These are phyloP conservation scores for Colletotrichum destructivum DNA, from an alignment of 2,329 filamentous ascomycete genomes.

Conservation along the genomic window DNA sequence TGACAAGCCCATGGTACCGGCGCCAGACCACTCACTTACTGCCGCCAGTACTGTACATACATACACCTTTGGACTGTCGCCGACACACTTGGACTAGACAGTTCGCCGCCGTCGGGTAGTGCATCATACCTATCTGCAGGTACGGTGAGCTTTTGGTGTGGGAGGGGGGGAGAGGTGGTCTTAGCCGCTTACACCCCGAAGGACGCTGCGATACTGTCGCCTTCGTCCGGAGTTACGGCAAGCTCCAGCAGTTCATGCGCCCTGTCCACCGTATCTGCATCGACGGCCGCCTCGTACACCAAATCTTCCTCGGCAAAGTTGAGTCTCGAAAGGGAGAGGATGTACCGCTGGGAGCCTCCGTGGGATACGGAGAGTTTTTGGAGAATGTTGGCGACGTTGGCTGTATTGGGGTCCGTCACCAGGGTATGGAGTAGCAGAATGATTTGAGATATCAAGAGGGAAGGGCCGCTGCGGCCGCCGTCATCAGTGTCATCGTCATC, in stretches of 20 bases:
- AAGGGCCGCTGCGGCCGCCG: conserved; percentile 49
- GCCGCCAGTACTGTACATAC: conserved; percentile 1
- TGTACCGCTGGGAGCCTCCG: conserved; percentile 85
- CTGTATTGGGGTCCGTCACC: conserved; percentile 63
- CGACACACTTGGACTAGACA: background rate
- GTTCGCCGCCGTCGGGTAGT: background rate
- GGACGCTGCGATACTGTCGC: conserved; percentile 60
- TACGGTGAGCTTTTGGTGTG: background rate
- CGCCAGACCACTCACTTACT: background rate
- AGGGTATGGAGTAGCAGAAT: conserved; percentile 67
- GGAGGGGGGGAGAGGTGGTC: background rate
- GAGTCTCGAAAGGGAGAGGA: conserved; percentile 85
- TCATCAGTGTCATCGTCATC: background rate
- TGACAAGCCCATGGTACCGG: conserved; percentile 19
- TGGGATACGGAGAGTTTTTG: conserved; percentile 79
- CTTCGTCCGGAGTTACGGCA: conserved; percentile 82
- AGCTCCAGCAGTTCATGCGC: conserved; percentile 88
- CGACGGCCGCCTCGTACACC: conserved; percentile 82
- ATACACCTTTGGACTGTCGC: background rate
- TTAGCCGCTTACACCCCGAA: conserved; percentile 53
- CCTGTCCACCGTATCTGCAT: conserved; percentile 83
- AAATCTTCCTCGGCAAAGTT: conserved; percentile 86
- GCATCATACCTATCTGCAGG: background rate
- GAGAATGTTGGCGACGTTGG: conserved; percentile 71
- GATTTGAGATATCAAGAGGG: conserved; percentile 63